Percentiles rank a stretch among this genome's conserved stretches.
Evolutionary conservation across 495 filamentous ascomycete species (phyloP).

Genomic region (Jackrogersella minutella): DNA sequence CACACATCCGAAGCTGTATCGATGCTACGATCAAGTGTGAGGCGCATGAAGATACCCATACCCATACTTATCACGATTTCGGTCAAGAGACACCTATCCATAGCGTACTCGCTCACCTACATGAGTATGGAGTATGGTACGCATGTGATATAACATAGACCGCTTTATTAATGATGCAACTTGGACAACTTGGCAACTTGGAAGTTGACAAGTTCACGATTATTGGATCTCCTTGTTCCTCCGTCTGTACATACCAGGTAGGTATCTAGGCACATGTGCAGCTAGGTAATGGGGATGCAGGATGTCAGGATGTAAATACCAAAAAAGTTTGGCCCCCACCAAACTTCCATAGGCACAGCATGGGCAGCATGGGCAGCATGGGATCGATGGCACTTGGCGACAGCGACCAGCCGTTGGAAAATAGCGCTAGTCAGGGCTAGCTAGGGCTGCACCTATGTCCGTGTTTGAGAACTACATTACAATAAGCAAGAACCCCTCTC

Average conservation of each 20-base stretch:
- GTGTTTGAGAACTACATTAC: slow-evolving; percentile 3
- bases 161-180: slow-evolving; percentile 17
- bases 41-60: slow-evolving; percentile 9
- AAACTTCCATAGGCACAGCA: too few relatives aligned
- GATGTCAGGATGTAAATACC: too few relatives aligned
- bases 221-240: neutral
- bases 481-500: neutral
- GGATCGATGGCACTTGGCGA: slow-evolving; percentile 8
- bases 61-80: slow-evolving; percentile 3
- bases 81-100: slow-evolving; percentile 4
- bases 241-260: too few relatives aligned
- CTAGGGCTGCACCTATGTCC: slow-evolving; percentile 6
- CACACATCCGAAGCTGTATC: neutral
- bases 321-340: slow-evolving; percentile 24
- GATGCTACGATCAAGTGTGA: slow-evolving; percentile 8
- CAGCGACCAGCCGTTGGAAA: slow-evolving; percentile 26
- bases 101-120: neutral
- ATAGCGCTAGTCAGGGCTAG: slow-evolving; percentile 9
- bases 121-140: neutral
- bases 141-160: neutral
- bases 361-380: too few relatives aligned
- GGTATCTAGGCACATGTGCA: too few relatives aligned
- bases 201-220: neutral
- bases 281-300: too few relatives aligned
- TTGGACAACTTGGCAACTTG: slow-evolving; percentile 2